Evolutionary conservation across 2,329 filamentous ascomycete genomes (phyloP).

Genomic region (Nemania sp.): DNA sequence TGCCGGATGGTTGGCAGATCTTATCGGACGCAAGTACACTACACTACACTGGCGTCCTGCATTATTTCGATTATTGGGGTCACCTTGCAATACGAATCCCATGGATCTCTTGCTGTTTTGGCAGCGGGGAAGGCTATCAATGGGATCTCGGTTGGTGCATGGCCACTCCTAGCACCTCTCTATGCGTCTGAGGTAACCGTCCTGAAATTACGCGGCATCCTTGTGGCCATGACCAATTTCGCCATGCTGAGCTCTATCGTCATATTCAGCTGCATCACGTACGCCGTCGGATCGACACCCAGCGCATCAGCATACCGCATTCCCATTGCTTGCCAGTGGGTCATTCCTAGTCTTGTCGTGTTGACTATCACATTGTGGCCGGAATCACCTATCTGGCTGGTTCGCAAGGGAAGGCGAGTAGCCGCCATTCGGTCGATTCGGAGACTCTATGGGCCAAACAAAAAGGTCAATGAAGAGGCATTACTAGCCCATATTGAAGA

Average conservation of each 20-base stretch:
- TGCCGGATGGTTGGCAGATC: neutral
- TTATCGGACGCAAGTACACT: neutral
- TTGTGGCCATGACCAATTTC: neutral
- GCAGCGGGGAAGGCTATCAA: neutral
- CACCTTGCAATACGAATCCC: neutral
- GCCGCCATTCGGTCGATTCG: neutral
- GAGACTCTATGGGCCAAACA: neutral
- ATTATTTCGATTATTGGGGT: neutral
- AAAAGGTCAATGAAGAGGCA: neutral
- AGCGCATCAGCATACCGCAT: neutral
- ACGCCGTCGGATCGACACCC: neutral
- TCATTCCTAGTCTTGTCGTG: neutral
- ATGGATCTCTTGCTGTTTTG: neutral
- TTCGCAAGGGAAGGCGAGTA: neutral
- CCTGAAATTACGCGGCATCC: neutral
- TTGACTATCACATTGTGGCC: neutral
- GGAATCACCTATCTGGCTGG: neutral
- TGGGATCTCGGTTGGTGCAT: neutral
- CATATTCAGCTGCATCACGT: neutral
- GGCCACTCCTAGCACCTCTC: neutral
- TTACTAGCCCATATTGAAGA: neutral
- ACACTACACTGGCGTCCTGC: neutral
- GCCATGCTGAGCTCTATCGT: neutral
- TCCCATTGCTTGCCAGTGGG: neutral
- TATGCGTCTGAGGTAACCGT: neutral